Evolutionary conservation across 164 flowering plant species (phyloP).

Genomic region (Brasenia schreberi): DNA sequence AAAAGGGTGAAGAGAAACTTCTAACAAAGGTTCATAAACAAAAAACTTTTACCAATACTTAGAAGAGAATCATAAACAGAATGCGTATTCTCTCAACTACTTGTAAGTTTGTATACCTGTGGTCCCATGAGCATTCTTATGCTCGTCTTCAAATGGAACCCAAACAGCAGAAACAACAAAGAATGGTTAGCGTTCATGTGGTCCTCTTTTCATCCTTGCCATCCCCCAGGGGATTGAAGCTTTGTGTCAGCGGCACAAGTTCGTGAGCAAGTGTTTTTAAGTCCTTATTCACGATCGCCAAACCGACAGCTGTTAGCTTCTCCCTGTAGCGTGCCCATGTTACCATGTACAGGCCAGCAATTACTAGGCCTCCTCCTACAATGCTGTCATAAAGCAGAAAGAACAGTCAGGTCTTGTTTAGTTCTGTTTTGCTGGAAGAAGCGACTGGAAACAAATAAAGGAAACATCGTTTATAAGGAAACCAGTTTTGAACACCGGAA

Average conservation of each 20-base stretch:
- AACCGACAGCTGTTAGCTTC: conserved; percentile 17
- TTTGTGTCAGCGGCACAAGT: background rate
- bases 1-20: too few species aligned
- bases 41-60: too few species aligned
- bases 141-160: background rate
- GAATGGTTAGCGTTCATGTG: background rate
- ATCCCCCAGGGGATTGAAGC: background rate
- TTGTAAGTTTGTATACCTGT: background rate
- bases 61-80: too few species aligned
- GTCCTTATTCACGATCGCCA: conserved; percentile 15
- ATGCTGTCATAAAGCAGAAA: conserved; percentile 31
- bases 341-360: conserved; percentile 83
- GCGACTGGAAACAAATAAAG: too few species aligned
- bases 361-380: conserved; percentile 63
- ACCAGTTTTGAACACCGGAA: too few species aligned
- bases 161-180: background rate
- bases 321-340: conserved; percentile 92
- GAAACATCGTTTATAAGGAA: too few species aligned
- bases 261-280: conserved; percentile 16
- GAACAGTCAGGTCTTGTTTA: too few species aligned
- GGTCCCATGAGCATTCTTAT: background rate
- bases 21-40: too few species aligned
- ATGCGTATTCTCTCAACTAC: too few species aligned
- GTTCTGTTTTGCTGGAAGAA: too few species aligned
- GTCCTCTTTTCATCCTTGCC: background rate